Percentiles rank a stretch among this genome's conserved stretches.
Evolutionary conservation across 257 asterid genomes (phyloP).

Genomic region (Solanum gandarillasii): DNA sequence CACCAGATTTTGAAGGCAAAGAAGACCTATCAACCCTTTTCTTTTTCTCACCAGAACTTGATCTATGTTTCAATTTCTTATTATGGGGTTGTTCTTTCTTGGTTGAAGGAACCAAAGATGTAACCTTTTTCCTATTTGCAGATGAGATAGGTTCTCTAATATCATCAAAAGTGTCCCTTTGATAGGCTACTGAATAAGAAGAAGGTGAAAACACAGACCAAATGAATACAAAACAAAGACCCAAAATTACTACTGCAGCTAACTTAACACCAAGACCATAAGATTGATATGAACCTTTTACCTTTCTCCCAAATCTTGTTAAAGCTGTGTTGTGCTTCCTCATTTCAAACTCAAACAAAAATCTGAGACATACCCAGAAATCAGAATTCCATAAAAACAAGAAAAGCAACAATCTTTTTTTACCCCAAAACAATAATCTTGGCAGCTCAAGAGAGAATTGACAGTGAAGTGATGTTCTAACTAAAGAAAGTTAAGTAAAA

Average conservation of each 20-base stretch:
- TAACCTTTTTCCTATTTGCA: constrained; percentile 21
- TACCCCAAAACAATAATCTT: neutral
- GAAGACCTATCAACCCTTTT: constrained; percentile 31
- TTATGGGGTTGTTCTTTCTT: constrained; percentile 24
- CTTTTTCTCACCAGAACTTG: constrained; percentile 28
- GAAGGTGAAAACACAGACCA: constrained; percentile 71
- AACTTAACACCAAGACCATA: constrained; percentile 64
- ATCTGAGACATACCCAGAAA: neutral
- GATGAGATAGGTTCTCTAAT: constrained; percentile 54
- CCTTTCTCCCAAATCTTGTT: constrained; percentile 76
- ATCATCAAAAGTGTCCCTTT: constrained; percentile 79
- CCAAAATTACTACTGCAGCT: constrained; percentile 57
- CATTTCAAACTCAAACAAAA: constrained; percentile 9
- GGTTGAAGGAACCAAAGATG: constrained; percentile 11
- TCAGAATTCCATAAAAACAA: neutral
- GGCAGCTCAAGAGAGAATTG: neutral
- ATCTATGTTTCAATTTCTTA: constrained; percentile 6
- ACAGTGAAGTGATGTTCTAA: constrained; percentile 15
- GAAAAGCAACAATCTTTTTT: neutral
- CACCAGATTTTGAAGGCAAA: constrained; percentile 32
- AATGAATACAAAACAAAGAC: constrained; percentile 69
- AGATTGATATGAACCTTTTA: constrained; percentile 70
- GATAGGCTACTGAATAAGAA: constrained; percentile 56
- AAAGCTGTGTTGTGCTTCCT: constrained; percentile 40
- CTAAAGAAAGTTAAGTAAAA: constrained; percentile 15